Conservation (phyloP, 2,329 filamentous ascomycete species). For the Fusarium nematophilum region DNA sequence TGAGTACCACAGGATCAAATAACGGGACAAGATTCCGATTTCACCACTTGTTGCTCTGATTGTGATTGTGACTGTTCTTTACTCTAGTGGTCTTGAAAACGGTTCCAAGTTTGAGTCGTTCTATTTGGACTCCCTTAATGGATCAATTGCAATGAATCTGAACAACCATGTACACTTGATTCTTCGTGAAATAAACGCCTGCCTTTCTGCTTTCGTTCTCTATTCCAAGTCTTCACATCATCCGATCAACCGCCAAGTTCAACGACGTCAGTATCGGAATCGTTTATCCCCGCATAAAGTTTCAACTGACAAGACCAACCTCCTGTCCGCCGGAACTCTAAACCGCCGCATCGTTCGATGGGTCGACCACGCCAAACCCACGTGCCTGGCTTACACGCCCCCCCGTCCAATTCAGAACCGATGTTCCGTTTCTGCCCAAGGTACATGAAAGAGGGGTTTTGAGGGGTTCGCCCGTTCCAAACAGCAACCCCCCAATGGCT, state of each 20-base stretch:
- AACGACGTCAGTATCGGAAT: not conserved
- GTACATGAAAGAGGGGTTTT: no score
- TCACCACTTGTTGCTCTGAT: not conserved
- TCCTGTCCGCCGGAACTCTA: not conserved
- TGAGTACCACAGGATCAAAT: conserved; percentile 42
- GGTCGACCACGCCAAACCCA: not conserved
- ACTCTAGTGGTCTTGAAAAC: no score
- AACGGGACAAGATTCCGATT: conserved; percentile 38
- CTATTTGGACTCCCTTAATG: no score
- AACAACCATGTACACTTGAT: no score
- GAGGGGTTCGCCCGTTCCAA: no score
- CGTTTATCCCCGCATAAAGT: not conserved
- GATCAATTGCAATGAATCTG: no score
- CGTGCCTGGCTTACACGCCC: not conserved
- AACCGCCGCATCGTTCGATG: conserved; percentile 1
- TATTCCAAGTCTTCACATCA: not conserved
- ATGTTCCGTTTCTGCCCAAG: no score
- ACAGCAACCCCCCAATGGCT: no score
- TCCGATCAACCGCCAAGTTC: not conserved
- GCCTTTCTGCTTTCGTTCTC: no score
- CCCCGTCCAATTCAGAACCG: no score
- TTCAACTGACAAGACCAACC: not conserved
- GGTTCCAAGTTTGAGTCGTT: no score
- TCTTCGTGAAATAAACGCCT: no score
- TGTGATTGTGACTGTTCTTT: not conserved